Conservation (phyloP, 75 land plant species). For the Pinus albicaulis region DNA sequence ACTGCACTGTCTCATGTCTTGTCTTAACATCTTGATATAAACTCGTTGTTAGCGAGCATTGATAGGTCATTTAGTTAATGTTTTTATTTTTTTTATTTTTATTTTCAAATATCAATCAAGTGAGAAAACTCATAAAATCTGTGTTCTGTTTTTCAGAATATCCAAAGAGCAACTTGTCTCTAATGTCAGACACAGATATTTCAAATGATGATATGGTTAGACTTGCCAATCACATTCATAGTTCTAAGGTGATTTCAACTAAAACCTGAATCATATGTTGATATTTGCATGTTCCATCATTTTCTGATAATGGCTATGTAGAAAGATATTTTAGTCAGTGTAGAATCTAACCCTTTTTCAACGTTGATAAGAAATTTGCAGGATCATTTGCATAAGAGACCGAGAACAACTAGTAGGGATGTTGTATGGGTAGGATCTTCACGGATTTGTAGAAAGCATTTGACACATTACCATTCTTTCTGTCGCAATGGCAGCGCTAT, state of each 20-base stretch:
- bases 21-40: neutral
- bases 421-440: slow-evolving; percentile 80
- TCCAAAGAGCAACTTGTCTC: neutral
- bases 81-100: neutral
- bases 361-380: slow-evolving; percentile 5
- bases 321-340: neutral
- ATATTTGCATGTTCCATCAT: neutral
- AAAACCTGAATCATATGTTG: neutral
- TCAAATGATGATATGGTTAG: slow-evolving; percentile 2
- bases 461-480: slow-evolving; percentile 78
- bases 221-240: neutral
- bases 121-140: neutral
- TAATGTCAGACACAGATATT: neutral
- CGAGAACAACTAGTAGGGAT: slow-evolving; percentile 25
- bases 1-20: neutral
- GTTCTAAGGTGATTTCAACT: slow-evolving; percentile 2
- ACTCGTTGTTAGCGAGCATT: neutral
- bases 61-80: neutral
- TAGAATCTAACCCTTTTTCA: neutral
- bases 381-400: slow-evolving; percentile 17
- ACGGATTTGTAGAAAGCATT: slow-evolving; percentile 67
- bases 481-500: slow-evolving; percentile 67
- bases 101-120: neutral
- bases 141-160: neutral
- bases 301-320: neutral